Percentiles rank a stretch among this genome's conserved stretches.
Conservation (phyloP, 305 asterid genomes). For the Solanum hybrid region DNA sequence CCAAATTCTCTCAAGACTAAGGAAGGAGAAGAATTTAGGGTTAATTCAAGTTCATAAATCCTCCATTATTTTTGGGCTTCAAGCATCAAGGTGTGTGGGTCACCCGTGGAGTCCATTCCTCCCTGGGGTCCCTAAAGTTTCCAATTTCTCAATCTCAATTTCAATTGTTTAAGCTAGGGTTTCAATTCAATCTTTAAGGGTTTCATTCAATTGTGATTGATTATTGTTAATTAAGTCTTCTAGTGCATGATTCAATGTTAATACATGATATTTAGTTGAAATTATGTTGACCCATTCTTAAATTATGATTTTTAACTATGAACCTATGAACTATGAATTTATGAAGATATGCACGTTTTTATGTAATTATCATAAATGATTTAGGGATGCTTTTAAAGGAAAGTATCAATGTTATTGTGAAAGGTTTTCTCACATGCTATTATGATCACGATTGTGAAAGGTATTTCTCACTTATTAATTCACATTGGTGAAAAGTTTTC, state of each 20-base stretch:
- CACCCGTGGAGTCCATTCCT: not conserved
- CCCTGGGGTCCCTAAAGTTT: not conserved
- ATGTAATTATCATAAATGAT: not conserved
- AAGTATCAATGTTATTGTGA: not conserved
- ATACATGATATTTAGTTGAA: not conserved
- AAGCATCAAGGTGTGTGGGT: not conserved
- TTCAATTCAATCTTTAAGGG: not conserved
- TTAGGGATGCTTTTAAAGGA: not conserved
- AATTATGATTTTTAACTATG: too few relatives aligned
- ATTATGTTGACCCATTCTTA: too few relatives aligned
- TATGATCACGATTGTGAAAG: not conserved
- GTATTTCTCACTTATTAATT: not conserved
- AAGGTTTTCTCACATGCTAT: not conserved
- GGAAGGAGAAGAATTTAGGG: not conserved
- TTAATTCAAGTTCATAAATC: not conserved
- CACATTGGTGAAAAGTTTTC: not conserved
- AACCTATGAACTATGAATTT: not conserved
- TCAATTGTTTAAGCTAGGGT: not conserved
- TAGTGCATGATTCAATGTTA: not conserved
- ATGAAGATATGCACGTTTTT: not conserved
- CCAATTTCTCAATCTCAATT: not conserved
- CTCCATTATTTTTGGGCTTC: not conserved
- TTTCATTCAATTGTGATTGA: not conserved
- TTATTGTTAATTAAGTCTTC: too few relatives aligned
- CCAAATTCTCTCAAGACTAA: not conserved